Conservation (phyloP, 176 grass and related monocot species). For the Oryza officinalis region DNA sequence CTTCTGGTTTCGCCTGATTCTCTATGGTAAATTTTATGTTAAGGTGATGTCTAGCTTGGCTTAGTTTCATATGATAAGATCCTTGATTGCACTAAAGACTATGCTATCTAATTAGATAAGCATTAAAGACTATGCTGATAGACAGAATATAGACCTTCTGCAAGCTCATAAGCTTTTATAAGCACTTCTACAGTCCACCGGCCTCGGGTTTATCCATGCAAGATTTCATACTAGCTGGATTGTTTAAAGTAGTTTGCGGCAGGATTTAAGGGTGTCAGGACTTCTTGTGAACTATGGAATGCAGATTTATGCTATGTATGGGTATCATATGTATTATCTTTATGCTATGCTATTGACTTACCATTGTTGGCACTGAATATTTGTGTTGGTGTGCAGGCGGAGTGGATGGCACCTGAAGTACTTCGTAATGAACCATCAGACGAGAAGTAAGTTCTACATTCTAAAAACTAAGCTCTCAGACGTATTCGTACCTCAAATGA, state of each 20-base stretch:
- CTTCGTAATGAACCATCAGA: constrained; percentile 93
- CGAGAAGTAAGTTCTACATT: constrained; percentile 75
- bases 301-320: constrained; percentile 2
- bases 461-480: constrained; percentile 17
- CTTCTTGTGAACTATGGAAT: neutral
- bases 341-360: constrained; percentile 31
- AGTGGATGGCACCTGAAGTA: constrained; percentile 99
- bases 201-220: neutral
- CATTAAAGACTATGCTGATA: neutral
- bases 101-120: neutral
- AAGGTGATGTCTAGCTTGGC: neutral
- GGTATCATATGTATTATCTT: constrained; percentile 20
- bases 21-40: neutral
- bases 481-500: neutral
- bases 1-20: neutral
- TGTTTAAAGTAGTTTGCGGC: neutral
- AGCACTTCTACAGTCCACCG: neutral
- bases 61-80: neutral
- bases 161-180: neutral
- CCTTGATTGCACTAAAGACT: neutral
- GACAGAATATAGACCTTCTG: neutral
- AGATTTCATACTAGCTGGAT: constrained; percentile 27
- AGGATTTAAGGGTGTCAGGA: neutral
- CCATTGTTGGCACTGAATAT: constrained; percentile 18
- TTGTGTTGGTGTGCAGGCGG: constrained; percentile 66